Percentiles rank a stretch among this genome's conserved stretches.
Evolutionary conservation across 306 rosid genomes (phyloP).

Genomic region (Cucurbita argyrosperma): DNA sequence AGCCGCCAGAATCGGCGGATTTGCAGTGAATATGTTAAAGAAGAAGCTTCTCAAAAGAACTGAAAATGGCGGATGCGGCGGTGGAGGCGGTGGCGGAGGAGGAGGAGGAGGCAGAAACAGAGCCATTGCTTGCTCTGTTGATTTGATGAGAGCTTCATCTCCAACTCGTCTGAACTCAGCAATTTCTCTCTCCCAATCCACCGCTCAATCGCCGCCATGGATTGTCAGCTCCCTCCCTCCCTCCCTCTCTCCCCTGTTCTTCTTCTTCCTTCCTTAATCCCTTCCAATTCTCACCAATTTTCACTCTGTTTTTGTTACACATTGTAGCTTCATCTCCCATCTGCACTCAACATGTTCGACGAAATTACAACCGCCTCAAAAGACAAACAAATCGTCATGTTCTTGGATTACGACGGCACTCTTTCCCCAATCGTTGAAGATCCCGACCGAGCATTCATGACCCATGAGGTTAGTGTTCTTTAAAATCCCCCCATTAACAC

Average conservation of each 20-base stretch:
- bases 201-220: conserved; percentile 18
- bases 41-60: conserved; percentile 30
- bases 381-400: conserved; percentile 63
- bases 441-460: conserved; percentile 86
- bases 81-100: conserved; percentile 3
- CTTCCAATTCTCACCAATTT: not conserved
- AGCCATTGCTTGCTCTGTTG: conserved; percentile 44
- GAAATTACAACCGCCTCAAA: conserved; percentile 31
- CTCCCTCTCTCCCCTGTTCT: not conserved
- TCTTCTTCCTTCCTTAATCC: not conserved
- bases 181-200: conserved; percentile 11
- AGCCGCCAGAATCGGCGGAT: conserved; percentile 20
- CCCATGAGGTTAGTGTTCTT: conserved; percentile 39
- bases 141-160: conserved; percentile 82
- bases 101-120: conserved; percentile 17
- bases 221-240: conserved; percentile 26
- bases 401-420: conserved; percentile 92
- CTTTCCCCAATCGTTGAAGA: conserved; percentile 83
- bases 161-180: conserved; percentile 42
- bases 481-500: not conserved
- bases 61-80: conserved; percentile 15
- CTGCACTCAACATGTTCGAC: conserved; percentile 57
- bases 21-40: conserved; percentile 19
- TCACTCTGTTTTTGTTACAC: not conserved
- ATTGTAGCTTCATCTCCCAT: conserved; percentile 52